These are phyloP conservation scores for Penicillium egyptiacum DNA, from an alignment of 495 filamentous ascomycete species.

Conservation along the genomic window DNA sequence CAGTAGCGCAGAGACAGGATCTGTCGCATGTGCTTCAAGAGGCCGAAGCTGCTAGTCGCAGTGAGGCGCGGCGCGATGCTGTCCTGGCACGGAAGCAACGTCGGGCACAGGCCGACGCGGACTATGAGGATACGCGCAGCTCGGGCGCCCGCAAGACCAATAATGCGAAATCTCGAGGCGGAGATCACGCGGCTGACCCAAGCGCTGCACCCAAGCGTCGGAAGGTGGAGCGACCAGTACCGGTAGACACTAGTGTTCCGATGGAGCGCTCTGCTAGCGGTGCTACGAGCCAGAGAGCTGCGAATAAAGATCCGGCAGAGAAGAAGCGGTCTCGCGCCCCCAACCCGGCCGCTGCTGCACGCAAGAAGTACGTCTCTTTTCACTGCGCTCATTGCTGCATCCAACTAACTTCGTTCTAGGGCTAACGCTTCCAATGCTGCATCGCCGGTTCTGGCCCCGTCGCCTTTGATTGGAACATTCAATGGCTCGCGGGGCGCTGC, in stretches of 20 bases:
- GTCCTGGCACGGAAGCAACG: slow-evolving; percentile 70
- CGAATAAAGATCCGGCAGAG: slow-evolving; percentile 62
- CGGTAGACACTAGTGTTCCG: slow-evolving; percentile 50
- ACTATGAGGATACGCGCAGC: slow-evolving; percentile 68
- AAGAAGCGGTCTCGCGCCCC: slow-evolving; percentile 72
- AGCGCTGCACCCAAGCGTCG: slow-evolving; percentile 63
- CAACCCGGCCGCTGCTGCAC: slow-evolving; percentile 55
- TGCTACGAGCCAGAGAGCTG: slow-evolving; percentile 41
- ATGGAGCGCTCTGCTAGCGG: slow-evolving; percentile 73
- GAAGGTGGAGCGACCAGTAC: slow-evolving; percentile 66
- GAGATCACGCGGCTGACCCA: slow-evolving; percentile 48
- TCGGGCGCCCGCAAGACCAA: slow-evolving; percentile 55
- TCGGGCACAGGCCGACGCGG: slow-evolving; percentile 67
- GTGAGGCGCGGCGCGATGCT: slow-evolving; percentile 78
- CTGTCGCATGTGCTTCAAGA: slow-evolving; percentile 61
- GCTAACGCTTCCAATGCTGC: slow-evolving; percentile 53
- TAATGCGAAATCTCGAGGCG: slow-evolving; percentile 58
- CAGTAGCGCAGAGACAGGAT: slow-evolving; percentile 63
- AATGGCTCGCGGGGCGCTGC: slow-evolving; percentile 47
- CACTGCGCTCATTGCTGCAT: neutral
- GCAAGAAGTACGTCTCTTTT: slow-evolving; percentile 63
- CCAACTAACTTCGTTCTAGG: slow-evolving; percentile 32
- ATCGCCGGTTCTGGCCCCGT: slow-evolving; percentile 70
- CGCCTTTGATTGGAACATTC: slow-evolving; percentile 66
- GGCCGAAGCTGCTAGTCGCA: slow-evolving; percentile 73